Conservation (phyloP, 2,329 filamentous ascomycete species). For the Curvularia sp. region DNA sequence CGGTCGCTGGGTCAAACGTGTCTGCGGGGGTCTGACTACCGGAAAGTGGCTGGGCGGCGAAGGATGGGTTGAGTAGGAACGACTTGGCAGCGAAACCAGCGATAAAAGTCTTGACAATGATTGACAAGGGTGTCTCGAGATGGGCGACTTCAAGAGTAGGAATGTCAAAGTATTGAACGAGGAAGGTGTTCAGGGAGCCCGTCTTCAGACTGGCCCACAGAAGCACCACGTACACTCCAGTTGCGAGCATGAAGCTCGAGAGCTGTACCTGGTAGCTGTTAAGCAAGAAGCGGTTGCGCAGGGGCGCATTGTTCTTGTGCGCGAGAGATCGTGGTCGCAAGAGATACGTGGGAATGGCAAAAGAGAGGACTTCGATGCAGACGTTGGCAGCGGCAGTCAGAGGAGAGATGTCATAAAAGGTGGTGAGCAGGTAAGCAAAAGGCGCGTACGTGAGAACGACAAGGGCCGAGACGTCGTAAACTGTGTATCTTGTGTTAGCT, state of each 20-base stretch:
- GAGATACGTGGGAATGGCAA: slow-evolving; percentile 76
- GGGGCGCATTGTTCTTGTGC: slow-evolving; percentile 63
- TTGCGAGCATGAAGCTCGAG: slow-evolving; percentile 72
- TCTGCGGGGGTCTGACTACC: slow-evolving; percentile 57
- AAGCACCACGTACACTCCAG: slow-evolving; percentile 76
- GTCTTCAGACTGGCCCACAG: slow-evolving; percentile 73
- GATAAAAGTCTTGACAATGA: slow-evolving; percentile 66
- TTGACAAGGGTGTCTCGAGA: slow-evolving; percentile 60
- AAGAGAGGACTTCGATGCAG: slow-evolving; percentile 71
- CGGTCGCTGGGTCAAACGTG: slow-evolving; percentile 69
- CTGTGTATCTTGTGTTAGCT: slow-evolving; percentile 25
- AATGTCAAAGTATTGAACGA: slow-evolving; percentile 80
- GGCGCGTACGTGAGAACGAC: slow-evolving; percentile 75
- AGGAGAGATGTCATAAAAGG: slow-evolving; percentile 76
- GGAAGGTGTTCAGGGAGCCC: slow-evolving; percentile 69
- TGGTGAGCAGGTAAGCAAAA: slow-evolving; percentile 74
- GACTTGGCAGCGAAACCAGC: slow-evolving; percentile 74
- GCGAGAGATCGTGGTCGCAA: slow-evolving; percentile 71
- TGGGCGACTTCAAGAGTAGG: slow-evolving; percentile 73
- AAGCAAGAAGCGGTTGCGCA: slow-evolving; percentile 54
- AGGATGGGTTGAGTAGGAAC: slow-evolving; percentile 78
- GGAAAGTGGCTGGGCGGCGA: slow-evolving; percentile 62
- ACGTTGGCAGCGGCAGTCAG: slow-evolving; percentile 68
- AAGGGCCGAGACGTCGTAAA: slow-evolving; percentile 54
- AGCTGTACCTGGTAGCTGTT: slow-evolving; percentile 51